Evolutionary conservation across 2,329 filamentous ascomycete genomes (phyloP).

Genomic region (Colletotrichum brevisporum): DNA sequence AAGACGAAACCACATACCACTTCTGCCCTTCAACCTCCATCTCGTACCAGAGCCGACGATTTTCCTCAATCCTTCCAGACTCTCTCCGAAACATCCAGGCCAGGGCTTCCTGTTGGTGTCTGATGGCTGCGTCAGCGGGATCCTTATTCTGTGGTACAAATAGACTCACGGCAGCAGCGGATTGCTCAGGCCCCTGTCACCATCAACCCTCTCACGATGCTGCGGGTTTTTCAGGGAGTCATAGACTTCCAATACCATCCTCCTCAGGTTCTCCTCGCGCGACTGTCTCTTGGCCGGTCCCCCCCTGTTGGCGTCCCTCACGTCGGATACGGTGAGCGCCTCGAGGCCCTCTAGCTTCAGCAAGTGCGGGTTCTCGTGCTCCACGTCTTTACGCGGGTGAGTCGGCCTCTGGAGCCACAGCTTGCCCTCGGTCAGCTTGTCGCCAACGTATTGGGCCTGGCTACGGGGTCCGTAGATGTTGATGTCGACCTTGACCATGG

Average conservation of each 20-base stretch:
- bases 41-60: slow-evolving; percentile 52
- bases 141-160: background rate
- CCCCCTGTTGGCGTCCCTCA: slow-evolving; percentile 1
- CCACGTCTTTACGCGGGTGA: slow-evolving; percentile 39
- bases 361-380: slow-evolving; percentile 52
- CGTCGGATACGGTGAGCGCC: background rate
- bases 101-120: slow-evolving; percentile 55
- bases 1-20: slow-evolving; percentile 42
- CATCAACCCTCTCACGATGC: slow-evolving; percentile 41
- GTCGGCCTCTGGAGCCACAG: slow-evolving; percentile 53
- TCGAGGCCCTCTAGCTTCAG: slow-evolving; percentile 44
- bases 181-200: slow-evolving; percentile 43
- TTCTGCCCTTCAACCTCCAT: slow-evolving; percentile 45
- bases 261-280: slow-evolving; percentile 22
- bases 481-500: slow-evolving; percentile 51
- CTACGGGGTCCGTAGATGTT: slow-evolving; percentile 53
- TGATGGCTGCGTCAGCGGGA: slow-evolving; percentile 30
- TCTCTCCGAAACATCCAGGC: slow-evolving; percentile 57
- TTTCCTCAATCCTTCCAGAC: slow-evolving; percentile 48
- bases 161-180: slow-evolving; percentile 45
- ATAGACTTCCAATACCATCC: slow-evolving; percentile 42
- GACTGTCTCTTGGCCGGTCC: background rate
- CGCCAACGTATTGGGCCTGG: slow-evolving; percentile 44
- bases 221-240: slow-evolving; percentile 41
- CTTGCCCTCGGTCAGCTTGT: slow-evolving; percentile 47